Base-by-base conservation (phyloP, 192 early-diverging fungal genomes). In the Podila minutissima region DNA sequence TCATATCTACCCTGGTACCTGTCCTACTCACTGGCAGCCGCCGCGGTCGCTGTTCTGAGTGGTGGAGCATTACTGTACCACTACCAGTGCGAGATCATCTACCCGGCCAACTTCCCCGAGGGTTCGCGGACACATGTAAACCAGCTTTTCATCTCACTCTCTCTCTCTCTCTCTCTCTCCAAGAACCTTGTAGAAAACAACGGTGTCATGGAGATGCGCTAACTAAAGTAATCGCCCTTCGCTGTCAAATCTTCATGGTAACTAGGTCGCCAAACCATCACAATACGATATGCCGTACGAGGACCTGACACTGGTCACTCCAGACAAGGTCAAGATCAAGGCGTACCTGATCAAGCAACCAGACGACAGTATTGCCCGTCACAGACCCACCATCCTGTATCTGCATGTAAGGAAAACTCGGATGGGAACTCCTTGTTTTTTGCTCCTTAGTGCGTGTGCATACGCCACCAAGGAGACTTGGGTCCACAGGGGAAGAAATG, bases 21-120 rank as follows among this genome's bases (percentile, higher is more conserved):
- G 22, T 76, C 74, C 12, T 89, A 89, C 68, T 74, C 75, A 15
- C 60, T 88, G 4, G 84, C 85, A 11, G 72, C 83, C 3, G 83
- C 83, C 46, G 85, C 77, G 5, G 63, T 86, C 4, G 86, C 87
- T 1, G 81, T 85, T 19, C 71, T 86, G 46, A 73, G 83, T 33
- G 84, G 84, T 17, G 84, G 83, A 37, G 67, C 83, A 0, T 41
- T 92, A 26, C 85, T 95, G 15, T 94, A 92, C 67, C 49, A 90
- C 72, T 94, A 91, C 59, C 94, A 95, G 69, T 91, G 91, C 37
- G 88, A 91, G 68, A 88, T 95, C 60, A 92, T 95, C 60, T 95
- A 95, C 64, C 92, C 92, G n/a, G 87, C 91, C 41, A 88, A 61
- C 50, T 86, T 86, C 63, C 89, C 89, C 13, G 83, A 84, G 57